phyloP scores from a whole-genome alignment of 2,329 filamentous ascomycete genomes.

The Anisogramma anomala region DNA sequence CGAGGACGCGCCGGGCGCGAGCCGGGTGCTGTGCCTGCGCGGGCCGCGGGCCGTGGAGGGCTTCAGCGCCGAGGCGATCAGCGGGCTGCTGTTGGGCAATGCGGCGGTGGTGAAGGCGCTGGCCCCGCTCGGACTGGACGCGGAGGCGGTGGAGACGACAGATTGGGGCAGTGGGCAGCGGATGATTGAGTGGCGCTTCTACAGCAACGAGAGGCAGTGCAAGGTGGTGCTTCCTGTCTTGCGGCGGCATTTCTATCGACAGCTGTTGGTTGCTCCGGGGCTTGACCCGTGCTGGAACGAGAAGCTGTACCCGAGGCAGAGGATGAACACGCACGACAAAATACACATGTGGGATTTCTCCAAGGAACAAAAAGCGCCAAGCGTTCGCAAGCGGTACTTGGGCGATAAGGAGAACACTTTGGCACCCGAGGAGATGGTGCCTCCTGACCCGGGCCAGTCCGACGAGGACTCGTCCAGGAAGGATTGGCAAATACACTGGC shows the following conservation, averaged over 20 bases:
- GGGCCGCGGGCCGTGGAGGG: not conserved
- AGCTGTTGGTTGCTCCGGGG: not conserved
- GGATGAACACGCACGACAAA: not conserved
- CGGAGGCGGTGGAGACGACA: not conserved
- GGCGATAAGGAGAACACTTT: not conserved
- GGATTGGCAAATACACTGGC: not conserved
- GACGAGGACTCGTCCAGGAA: not conserved
- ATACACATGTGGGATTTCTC: not conserved
- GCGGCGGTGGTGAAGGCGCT: not conserved
- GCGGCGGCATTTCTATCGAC: not conserved
- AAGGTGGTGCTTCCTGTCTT: not conserved
- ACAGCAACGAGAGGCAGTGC: not conserved
- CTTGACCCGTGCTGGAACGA: slow-evolving; percentile 3
- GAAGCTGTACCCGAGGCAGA: not conserved
- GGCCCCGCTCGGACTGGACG: not conserved
- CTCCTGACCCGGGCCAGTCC: too few relatives aligned
- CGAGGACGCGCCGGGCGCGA: not conserved
- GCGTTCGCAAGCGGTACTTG: not conserved
- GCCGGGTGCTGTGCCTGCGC: not conserved
- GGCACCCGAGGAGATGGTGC: not conserved
- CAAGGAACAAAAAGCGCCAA: not conserved
- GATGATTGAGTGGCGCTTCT: slow-evolving; percentile 1
- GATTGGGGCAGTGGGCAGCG: not conserved
- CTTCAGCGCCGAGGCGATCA: not conserved
- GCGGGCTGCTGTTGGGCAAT: not conserved